A percentile compares a stretch with the other conserved stretches of the same genome.
These are phyloP conservation scores for Tetradesmus obliquus DNA, from an alignment of 139 green algal genomes.

Conservation along the genomic window DNA sequence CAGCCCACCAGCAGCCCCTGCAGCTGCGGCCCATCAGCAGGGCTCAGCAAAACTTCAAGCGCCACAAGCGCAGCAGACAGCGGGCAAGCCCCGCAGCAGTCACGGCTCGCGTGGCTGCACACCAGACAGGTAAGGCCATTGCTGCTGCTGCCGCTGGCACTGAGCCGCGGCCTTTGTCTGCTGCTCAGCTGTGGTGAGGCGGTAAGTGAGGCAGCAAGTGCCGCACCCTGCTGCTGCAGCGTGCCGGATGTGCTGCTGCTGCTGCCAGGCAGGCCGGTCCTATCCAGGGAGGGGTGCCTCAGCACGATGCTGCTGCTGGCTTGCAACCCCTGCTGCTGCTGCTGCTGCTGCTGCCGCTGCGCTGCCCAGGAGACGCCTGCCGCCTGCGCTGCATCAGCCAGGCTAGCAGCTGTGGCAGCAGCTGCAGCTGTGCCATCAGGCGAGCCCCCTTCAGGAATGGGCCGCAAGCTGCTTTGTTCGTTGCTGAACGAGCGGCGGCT, in stretches of 20 bases:
- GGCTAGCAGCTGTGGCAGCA: not conserved
- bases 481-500: not conserved
- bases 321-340: not conserved
- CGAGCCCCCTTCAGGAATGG: not conserved
- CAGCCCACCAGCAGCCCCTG: not conserved
- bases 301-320: not conserved
- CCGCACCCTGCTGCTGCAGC: not conserved
- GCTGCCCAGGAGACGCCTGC: not conserved
- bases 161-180: not conserved
- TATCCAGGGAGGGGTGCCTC: conserved; percentile 9
- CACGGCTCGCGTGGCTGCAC: not conserved
- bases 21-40: not conserved
- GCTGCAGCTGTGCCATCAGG: not conserved
- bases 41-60: conserved; percentile 40
- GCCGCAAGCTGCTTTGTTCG: not conserved
- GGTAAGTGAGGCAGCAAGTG: not conserved
- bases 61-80: conserved; percentile 33
- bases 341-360: not conserved
- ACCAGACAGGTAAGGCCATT: conserved; percentile 1
- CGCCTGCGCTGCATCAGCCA: not conserved
- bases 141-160: not conserved
- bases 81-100: conserved; percentile 33
- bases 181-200: not conserved
- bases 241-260: not conserved
- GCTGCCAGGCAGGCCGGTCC: not conserved